Base-by-base conservation (phyloP, 257 asterid genomes). In the Ilex aquifolium region DNA sequence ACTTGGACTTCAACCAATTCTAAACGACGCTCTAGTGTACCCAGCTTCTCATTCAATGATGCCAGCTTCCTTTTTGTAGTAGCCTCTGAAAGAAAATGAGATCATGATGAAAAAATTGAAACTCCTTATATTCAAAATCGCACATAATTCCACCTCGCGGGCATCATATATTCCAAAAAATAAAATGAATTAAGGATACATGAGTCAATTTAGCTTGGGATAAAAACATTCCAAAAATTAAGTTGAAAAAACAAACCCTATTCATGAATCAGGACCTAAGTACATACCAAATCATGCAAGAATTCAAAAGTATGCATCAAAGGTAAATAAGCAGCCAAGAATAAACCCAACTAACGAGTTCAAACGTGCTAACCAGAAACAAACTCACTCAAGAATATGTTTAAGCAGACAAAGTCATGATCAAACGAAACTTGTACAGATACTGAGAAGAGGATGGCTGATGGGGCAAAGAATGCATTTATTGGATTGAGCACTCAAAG, bases 1-100 rank as follows among this genome's bases (percentile, higher is more conserved):
- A 91, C 95, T 85, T 91, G 98, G 61, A 86, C 97, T 75, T 91
- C 95, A 56, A 90, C 80, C 75, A 82, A 60, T 72, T 90, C 95
- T 9, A 90, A 76, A 3, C 95, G 90, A 71, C 95, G 84, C 74
- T 87, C 95, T 68, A 90, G 73, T 7, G 90, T 81, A 58, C 81
- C 97, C 30, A 90, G 85, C 84, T 90, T 90, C 84, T 90, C 95
- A 57, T 90, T 90, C 76, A 90, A 60, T 52, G 75, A 77, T 0
- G 95, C 78, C 76, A 90, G 71, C 74, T 90, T 90, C 44, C 80
- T 77, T 69, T 85, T 90, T 14, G 97, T 87, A 1, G 97, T 85
- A 1, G 95, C 90, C 77, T 90, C 97, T 88, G 75, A 12, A 59
- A 50, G 39, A n/a, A 2, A 7, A 44, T 32, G 27, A 40, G 16